Evolutionary conservation across 768 basidiomycete genomes (phyloP).

Genomic region (Russula compacta): DNA sequence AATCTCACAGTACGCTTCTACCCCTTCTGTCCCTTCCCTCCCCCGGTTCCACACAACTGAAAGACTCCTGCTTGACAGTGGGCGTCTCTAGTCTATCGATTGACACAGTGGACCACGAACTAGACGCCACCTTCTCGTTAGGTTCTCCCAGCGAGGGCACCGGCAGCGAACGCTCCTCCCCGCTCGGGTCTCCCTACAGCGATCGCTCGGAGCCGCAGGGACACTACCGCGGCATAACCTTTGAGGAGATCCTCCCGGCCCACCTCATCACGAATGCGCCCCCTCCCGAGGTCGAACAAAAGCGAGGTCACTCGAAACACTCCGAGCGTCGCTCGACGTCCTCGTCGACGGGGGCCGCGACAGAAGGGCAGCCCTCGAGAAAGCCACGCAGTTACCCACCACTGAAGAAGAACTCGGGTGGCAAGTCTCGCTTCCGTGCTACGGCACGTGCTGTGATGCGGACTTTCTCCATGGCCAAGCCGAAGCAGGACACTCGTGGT

Average conservation of each 20-base stretch:
- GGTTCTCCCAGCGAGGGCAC: background rate
- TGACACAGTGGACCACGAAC: background rate
- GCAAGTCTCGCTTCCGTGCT: background rate
- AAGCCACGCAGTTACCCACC: background rate
- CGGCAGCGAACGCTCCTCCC: background rate
- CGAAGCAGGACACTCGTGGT: background rate
- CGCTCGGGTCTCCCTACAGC: background rate
- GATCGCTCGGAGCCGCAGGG: background rate
- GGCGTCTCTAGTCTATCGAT: background rate
- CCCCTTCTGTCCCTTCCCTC: background rate
- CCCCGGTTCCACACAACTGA: background rate
- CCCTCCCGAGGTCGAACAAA: background rate
- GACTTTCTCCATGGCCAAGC: background rate
- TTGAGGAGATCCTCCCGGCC: conserved; percentile 3
- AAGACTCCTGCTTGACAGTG: background rate
- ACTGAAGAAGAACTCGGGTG: background rate
- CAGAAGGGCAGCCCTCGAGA: background rate
- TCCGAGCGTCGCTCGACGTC: background rate
- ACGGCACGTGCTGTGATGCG: conserved; percentile 1
- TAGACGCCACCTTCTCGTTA: background rate
- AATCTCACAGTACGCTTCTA: too few relatives aligned
- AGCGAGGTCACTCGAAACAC: background rate
- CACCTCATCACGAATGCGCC: conserved; percentile 9
- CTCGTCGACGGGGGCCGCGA: background rate
- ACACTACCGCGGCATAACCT: conserved; percentile 12